Evolutionary conservation across 352 stramenopile genomes (phyloP).

Genomic region (Hyaloperonospora brassicae): DNA sequence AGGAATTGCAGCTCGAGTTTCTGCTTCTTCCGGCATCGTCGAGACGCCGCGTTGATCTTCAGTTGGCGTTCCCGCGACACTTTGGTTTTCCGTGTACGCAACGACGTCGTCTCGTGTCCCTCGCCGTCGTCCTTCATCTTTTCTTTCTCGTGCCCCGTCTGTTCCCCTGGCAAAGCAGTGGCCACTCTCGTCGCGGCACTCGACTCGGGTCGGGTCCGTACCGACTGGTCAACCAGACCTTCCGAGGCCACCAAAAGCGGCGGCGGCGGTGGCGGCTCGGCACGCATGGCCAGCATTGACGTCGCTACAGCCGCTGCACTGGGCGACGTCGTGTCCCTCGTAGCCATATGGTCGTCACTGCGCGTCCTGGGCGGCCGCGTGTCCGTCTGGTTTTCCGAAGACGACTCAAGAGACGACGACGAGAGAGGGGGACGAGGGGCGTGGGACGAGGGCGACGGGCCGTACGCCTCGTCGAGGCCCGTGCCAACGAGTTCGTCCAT

Average conservation of each 20-base stretch:
- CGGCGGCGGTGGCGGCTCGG: constrained; percentile 19
- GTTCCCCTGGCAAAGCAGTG: neutral
- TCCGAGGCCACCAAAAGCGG: constrained; percentile 21
- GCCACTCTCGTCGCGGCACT: no score
- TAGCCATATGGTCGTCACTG: constrained; percentile 26
- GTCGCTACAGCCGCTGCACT: constrained; percentile 38
- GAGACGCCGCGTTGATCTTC: constrained; percentile 81
- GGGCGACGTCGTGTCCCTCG: constrained; percentile 30
- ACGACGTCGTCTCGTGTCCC: constrained; percentile 9
- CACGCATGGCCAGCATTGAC: constrained; percentile 64
- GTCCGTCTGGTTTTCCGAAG: no score
- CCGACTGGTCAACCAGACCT: constrained; percentile 14
- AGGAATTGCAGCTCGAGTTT: constrained; percentile 85
- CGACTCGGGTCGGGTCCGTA: constrained; percentile 6
- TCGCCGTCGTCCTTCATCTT: constrained; percentile 19
- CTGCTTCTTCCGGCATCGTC: constrained; percentile 80
- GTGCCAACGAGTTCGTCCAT: no score
- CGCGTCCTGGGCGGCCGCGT: constrained; percentile 24
- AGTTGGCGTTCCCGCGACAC: constrained; percentile 78
- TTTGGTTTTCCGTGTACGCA: constrained; percentile 61
- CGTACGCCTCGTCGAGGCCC: no score
- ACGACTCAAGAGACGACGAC: no score
- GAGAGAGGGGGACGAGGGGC: no score
- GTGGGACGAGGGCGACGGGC: no score
- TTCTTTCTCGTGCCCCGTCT: constrained; percentile 16